phyloP scores from a whole-genome alignment of 495 filamentous ascomycete genomes.

The Antarctomyces pellizariae region DNA sequence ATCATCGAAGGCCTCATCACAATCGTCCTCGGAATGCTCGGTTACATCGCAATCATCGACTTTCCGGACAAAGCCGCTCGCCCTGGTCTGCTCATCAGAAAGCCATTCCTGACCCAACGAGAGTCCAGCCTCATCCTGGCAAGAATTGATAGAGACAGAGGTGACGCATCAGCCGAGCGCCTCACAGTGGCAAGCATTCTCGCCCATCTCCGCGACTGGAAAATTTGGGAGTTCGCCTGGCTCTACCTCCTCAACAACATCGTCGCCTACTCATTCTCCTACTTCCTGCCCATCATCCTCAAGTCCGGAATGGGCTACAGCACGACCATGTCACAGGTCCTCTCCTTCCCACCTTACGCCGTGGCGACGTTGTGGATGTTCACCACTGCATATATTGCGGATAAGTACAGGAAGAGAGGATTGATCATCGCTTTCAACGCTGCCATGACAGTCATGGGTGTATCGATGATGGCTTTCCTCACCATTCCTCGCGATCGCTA shows the following conservation, averaged over 20 bases:
- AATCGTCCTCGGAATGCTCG: constrained; percentile 37
- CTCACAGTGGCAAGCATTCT: constrained; percentile 37
- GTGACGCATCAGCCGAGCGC: constrained; percentile 34
- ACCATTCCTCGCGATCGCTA: not conserved
- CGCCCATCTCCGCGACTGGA: constrained; percentile 36
- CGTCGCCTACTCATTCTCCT: constrained; percentile 41
- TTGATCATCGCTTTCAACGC: constrained; percentile 56
- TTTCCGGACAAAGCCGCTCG: constrained; percentile 57
- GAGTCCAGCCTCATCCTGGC: constrained; percentile 32
- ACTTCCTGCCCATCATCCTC: constrained; percentile 52
- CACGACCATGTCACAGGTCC: constrained; percentile 37
- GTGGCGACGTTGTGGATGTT: constrained; percentile 50
- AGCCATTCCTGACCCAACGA: constrained; percentile 36
- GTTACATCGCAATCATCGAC: constrained; percentile 61
- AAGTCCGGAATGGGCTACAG: constrained; percentile 49
- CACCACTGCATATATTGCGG: constrained; percentile 41
- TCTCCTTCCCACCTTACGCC: constrained; percentile 62
- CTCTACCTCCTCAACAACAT: constrained; percentile 57
- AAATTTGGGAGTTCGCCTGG: no score
- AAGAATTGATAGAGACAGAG: constrained; percentile 38
- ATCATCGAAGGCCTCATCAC: constrained; percentile 36
- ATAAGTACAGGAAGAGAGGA: constrained; percentile 37
- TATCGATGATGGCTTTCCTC: not conserved
- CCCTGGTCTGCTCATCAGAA: no score
- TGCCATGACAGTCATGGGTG: no score